phyloP scores from a whole-genome alignment of 108 stramenopile species.

The Conticribra weissflogii region DNA sequence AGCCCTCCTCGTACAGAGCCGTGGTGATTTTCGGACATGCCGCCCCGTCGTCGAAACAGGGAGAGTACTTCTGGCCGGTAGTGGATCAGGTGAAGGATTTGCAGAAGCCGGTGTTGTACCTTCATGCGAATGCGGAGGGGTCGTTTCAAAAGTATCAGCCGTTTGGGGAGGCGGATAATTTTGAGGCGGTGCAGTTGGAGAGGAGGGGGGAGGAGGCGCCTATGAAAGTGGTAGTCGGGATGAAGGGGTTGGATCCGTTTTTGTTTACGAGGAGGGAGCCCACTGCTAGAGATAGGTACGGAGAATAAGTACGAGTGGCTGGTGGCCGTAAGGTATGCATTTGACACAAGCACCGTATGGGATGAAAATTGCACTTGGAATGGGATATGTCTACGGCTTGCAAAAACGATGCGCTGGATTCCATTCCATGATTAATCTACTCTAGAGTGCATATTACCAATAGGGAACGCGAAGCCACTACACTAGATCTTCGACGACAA shows the following conservation, averaged over 20 bases:
- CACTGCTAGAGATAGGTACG: neutral
- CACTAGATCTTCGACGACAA: no score
- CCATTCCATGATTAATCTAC: no score
- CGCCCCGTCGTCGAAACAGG: constrained; percentile 52
- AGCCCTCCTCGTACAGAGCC: constrained; percentile 48
- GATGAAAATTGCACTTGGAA: no score
- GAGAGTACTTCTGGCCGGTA: constrained; percentile 58
- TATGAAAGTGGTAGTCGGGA: constrained; percentile 35
- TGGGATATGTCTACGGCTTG: no score
- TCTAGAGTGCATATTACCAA: no score
- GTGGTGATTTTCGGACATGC: constrained; percentile 83
- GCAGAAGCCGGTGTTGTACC: constrained; percentile 61
- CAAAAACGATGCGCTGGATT: no score
- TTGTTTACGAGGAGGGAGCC: constrained; percentile 38
- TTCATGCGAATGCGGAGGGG: constrained; percentile 66
- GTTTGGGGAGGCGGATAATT: constrained; percentile 47
- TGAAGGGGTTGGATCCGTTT: constrained; percentile 15
- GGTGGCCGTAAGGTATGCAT: no score
- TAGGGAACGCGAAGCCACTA: no score
- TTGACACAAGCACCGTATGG: no score
- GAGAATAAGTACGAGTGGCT: no score
- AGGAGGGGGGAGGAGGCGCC: constrained; percentile 40
- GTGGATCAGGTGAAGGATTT: constrained; percentile 43
- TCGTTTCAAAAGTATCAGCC: constrained; percentile 42
- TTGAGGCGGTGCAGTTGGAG: constrained; percentile 50